Conservation (phyloP, 1,284 basidiomycete genomes). For the Trametes polyzona region DNA sequence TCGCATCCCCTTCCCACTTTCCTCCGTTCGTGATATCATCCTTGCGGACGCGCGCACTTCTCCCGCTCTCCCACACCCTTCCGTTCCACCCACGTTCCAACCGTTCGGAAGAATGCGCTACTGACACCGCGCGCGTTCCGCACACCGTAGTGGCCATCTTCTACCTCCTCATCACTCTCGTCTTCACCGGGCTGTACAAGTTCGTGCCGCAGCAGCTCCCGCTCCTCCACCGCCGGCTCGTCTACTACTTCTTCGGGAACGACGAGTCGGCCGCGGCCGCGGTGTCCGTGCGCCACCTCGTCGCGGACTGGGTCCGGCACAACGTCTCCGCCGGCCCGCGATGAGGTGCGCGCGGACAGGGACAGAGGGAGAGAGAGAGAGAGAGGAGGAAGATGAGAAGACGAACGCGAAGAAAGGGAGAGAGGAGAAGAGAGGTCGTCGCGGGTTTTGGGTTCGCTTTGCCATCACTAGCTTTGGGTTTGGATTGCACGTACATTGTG, state of each 20-base stretch:
- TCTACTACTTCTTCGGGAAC: conserved; percentile 43
- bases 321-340: conserved; percentile 6
- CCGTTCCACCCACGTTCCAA: background rate
- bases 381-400: background rate
- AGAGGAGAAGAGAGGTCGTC: too few species aligned
- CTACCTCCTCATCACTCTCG: conserved; percentile 35
- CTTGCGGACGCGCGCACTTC: background rate
- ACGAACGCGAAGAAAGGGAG: too few species aligned
- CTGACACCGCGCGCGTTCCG: background rate
- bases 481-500: conserved; percentile 7
- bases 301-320: conserved; percentile 13
- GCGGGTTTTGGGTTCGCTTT: too few species aligned
- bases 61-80: background rate
- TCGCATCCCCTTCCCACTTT: background rate
- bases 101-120: too few species aligned
- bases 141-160: conserved; percentile 36
- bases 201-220: conserved; percentile 41
- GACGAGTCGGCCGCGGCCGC: conserved; percentile 24
- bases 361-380: background rate
- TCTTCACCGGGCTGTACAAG: conserved; percentile 38
- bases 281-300: conserved; percentile 5
- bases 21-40: background rate
- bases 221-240: conserved; percentile 36
- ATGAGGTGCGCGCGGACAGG: background rate
- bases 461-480: background rate